Percentiles rank a stretch among this genome's conserved stretches.
Evolutionary conservation across 1,139 yeast genomes (phyloP).

Genomic region (Zygoascus sp.): DNA sequence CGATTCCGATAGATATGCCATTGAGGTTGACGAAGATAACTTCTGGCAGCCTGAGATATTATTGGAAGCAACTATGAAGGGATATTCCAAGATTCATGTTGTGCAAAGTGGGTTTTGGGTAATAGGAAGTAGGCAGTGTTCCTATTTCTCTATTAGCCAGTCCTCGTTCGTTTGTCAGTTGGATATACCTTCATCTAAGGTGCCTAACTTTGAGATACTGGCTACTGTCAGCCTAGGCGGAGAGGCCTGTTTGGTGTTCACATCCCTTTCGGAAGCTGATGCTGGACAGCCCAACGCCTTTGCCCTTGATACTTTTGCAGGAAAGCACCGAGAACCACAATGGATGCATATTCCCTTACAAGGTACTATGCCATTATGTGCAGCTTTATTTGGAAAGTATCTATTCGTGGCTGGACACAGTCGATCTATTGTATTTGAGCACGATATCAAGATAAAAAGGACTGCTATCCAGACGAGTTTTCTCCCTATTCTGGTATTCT

Average conservation of each 20-base stretch:
- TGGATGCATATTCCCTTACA: background rate
- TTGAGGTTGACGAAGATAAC: background rate
- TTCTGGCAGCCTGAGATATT: background rate
- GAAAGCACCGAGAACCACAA: background rate
- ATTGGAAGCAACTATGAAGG: background rate
- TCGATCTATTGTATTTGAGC: background rate
- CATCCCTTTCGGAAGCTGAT: background rate
- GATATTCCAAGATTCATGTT: background rate
- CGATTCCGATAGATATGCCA: background rate
- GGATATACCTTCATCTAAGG: background rate
- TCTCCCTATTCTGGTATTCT: slow-evolving; percentile 2
- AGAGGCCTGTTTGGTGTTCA: slow-evolving; percentile 1
- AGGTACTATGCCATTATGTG: background rate
- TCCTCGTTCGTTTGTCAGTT: no score
- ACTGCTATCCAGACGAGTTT: background rate
- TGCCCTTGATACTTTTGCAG: background rate
- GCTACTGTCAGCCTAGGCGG: background rate
- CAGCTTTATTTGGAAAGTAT: background rate
- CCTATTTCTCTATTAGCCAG: background rate
- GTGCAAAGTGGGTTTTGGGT: background rate
- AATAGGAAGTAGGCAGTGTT: background rate
- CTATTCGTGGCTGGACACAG: slow-evolving; percentile 9
- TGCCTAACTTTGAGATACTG: background rate
- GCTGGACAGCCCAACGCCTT: background rate
- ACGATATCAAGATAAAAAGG: background rate